Evolutionary conservation across 768 basidiomycete genomes (phyloP).

Genomic region (Lactifluus piperatus): DNA sequence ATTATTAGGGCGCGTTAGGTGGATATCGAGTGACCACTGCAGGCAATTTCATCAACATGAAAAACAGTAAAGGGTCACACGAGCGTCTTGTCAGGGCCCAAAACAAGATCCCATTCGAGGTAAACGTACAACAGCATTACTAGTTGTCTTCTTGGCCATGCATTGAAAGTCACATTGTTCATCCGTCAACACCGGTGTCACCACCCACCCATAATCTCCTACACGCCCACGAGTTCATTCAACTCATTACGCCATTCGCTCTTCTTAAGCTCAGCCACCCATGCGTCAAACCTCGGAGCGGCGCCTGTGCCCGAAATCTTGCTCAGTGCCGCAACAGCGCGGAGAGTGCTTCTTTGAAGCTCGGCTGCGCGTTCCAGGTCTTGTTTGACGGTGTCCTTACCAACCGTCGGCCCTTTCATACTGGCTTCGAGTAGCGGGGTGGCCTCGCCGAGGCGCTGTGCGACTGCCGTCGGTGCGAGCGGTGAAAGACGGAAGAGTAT

Average conservation of each 20-base stretch:
- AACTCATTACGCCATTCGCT: conserved; percentile 65
- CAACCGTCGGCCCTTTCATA: conserved; percentile 81
- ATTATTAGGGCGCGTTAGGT: too few relatives aligned
- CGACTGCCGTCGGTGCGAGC: conserved; percentile 74
- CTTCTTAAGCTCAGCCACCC: conserved; percentile 68
- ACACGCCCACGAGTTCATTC: conserved; percentile 40
- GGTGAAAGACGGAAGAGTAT: conserved; percentile 87
- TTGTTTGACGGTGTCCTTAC: conserved; percentile 95
- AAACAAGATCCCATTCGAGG: not conserved
- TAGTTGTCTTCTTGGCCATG: not conserved
- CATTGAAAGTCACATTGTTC: not conserved
- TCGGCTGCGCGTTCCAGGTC: conserved; percentile 83
- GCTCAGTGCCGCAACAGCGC: conserved; percentile 81
- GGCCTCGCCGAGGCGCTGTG: conserved; percentile 75
- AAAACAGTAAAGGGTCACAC: not conserved
- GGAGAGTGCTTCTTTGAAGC: conserved; percentile 80
- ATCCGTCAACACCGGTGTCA: not conserved
- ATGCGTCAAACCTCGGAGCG: conserved; percentile 65
- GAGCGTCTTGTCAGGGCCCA: not conserved
- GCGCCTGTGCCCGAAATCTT: conserved; percentile 59
- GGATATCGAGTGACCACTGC: too few relatives aligned
- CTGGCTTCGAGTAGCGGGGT: conserved; percentile 79
- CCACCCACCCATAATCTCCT: not conserved
- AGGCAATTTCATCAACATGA: not conserved
- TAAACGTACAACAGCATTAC: not conserved